Evolutionary conservation across 1,284 basidiomycete genomes (phyloP), one percentile per base, ranked within the genome.

Genomic region (Tausonia pullulans): DNA sequence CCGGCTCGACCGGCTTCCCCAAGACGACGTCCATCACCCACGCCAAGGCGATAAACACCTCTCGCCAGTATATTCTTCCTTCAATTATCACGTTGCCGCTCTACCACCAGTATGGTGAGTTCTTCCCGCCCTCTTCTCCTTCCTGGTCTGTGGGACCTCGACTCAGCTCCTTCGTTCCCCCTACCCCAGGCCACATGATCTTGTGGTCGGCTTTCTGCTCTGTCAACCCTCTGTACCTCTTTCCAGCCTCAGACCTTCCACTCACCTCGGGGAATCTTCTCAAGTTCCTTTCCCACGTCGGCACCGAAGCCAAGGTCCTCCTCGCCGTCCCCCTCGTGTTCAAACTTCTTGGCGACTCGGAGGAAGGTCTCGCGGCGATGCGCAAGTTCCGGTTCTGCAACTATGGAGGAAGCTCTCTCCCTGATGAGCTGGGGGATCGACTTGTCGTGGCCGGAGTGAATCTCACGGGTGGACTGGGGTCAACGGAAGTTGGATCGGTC

Each of bases 401-500:
- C 58, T 81, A 76, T 57, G 78, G 81, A 10, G 81, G 82, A 8
- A 69, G 69, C 16, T 71, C 71, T 0, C 63, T 72, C 27, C 71
- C 77, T 56, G 79, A 83, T 60, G 81, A 82, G 58, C 73, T 85
- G 0, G 84, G 84, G 0, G 80, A 84, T 66, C 73, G 78, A 6
- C 77, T 86, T 44, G 81, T 81, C 0, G 75, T 73, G 0, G 70
- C 78, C 27, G 81, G 81, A 0, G 79, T 85, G 3, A 80, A 78
- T 16, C 76, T 86, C 5, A 78, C 82, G 40, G 81, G 81, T 10
- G 77, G 80, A 48, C 82, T 82, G 69, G 84, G 84, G 2, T 78
- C 79, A 61, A 81, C 76, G 0, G 72, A 72, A 69, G 68, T 61
- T 70, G 65, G 67, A 14, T 72, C 79, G 66, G 71, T 84, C 65